phyloP scores from a whole-genome alignment of 257 asterid species.

The Euphrasia confusa region DNA sequence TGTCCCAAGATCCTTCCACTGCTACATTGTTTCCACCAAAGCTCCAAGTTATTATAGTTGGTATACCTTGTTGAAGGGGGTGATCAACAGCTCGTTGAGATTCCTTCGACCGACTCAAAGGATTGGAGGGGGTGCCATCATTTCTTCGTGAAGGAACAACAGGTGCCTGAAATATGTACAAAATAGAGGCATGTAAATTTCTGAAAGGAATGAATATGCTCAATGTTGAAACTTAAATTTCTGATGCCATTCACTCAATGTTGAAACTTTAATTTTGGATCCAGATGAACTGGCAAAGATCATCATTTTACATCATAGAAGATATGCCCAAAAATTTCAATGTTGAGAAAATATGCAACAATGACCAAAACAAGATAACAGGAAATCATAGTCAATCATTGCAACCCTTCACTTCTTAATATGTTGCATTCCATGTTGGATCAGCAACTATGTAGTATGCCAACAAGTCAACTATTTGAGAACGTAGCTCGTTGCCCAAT shows the following conservation, averaged over 20 bases:
- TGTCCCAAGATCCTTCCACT: constrained; percentile 96
- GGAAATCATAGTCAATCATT: neutral
- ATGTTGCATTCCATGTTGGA: no score
- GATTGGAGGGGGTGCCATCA: constrained; percentile 40
- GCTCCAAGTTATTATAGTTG: constrained; percentile 54
- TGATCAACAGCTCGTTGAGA: constrained; percentile 30
- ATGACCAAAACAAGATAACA: neutral
- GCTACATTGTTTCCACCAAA: constrained; percentile 68
- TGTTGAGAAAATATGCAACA: neutral
- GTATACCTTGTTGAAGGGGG: constrained; percentile 43
- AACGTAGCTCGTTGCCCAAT: no score
- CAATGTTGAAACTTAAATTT: neutral
- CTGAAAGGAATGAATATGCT: constrained; percentile 10
- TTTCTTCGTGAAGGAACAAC: constrained; percentile 51
- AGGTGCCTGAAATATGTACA: constrained; percentile 50
- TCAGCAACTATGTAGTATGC: no score
- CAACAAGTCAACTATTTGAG: no score
- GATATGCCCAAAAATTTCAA: neutral
- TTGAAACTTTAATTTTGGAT: neutral
- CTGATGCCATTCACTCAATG: no score
- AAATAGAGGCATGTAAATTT: constrained; percentile 15
- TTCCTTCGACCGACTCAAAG: constrained; percentile 34
- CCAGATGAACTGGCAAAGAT: constrained; percentile 6
- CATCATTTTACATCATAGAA: neutral
- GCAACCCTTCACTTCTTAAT: neutral